Evolutionary conservation across 352 stramenopile species (phyloP).

Genomic region (Heterotrichella gracilis): DNA sequence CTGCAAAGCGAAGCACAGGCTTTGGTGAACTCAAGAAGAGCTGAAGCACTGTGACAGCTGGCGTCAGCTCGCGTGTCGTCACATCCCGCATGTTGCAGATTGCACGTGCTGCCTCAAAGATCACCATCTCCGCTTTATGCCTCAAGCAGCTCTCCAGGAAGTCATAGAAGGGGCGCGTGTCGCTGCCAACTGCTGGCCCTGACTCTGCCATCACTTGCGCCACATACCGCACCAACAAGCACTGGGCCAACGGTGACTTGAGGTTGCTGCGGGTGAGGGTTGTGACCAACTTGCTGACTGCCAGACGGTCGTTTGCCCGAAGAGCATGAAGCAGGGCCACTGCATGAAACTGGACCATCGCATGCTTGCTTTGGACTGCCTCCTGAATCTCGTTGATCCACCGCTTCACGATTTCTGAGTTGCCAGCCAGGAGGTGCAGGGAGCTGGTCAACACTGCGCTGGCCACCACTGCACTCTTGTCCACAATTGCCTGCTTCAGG

Average conservation of each 20-base stretch:
- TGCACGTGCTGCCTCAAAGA: constrained; percentile 80
- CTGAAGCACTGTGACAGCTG: constrained; percentile 82
- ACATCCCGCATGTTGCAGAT: constrained; percentile 64
- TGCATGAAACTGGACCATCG: constrained; percentile 94
- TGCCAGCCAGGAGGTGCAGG: constrained; percentile 11
- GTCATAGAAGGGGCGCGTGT: constrained; percentile 29
- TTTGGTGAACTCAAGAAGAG: constrained; percentile 65
- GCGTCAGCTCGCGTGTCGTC: constrained; percentile 66
- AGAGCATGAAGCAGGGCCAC: constrained; percentile 91
- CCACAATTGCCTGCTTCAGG: constrained; percentile 94
- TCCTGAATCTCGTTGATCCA: constrained; percentile 90
- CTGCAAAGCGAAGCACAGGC: constrained; percentile 66
- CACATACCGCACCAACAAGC: constrained; percentile 72
- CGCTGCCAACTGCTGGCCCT: no score
- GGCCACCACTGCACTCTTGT: constrained; percentile 76
- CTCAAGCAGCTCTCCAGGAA: constrained; percentile 70
- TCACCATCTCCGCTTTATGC: constrained; percentile 94
- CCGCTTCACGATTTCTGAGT: constrained; percentile 38
- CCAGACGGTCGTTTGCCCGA: constrained; percentile 80
- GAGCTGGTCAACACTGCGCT: constrained; percentile 20
- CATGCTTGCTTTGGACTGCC: constrained; percentile 51
- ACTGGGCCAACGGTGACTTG: constrained; percentile 50
- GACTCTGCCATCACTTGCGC: constrained; percentile 17
- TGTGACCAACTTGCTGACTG: constrained; percentile 35
- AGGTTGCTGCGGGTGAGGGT: constrained; percentile 12